phyloP scores from a whole-genome alignment of 2,329 filamentous ascomycete genomes.

The Diplodia intermedia region DNA sequence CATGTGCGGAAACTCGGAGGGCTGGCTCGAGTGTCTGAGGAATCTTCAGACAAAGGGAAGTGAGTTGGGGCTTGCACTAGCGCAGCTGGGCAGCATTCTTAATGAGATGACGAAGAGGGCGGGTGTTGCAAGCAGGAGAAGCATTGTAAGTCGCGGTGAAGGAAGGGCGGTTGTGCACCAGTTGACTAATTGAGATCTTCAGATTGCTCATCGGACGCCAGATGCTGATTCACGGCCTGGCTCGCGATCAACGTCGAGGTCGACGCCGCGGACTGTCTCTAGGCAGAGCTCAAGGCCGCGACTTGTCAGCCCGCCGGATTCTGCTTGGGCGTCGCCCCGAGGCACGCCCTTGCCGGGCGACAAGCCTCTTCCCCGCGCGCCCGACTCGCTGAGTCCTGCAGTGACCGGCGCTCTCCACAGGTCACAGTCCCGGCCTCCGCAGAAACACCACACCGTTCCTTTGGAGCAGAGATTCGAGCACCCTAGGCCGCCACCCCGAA shows the following conservation, averaged over 20 bases:
- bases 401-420: slow-evolving; percentile 25
- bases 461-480: slow-evolving; percentile 33
- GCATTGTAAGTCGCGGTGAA: slow-evolving; percentile 64
- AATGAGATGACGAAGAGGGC: slow-evolving; percentile 86
- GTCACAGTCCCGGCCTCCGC: slow-evolving; percentile 24
- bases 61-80: slow-evolving; percentile 71
- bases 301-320: slow-evolving; percentile 27
- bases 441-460: slow-evolving; percentile 26
- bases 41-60: slow-evolving; percentile 77
- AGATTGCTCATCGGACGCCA: slow-evolving; percentile 29
- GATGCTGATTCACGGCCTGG: slow-evolving; percentile 30
- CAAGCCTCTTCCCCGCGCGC: slow-evolving; percentile 31
- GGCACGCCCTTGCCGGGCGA: slow-evolving; percentile 26
- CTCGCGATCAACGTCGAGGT: slow-evolving; percentile 31
- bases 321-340: slow-evolving; percentile 24
- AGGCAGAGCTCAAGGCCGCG: slow-evolving; percentile 28
- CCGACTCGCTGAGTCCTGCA: slow-evolving; percentile 17
- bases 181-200: slow-evolving; percentile 25
- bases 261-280: slow-evolving; percentile 14
- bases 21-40: slow-evolving; percentile 83
- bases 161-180: not conserved
- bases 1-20: slow-evolving; percentile 91
- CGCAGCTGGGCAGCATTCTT: slow-evolving; percentile 77
- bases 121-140: slow-evolving; percentile 80
- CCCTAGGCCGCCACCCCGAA: slow-evolving; percentile 23